These are phyloP conservation scores for Populus alba DNA, from an alignment of 345 rosid genomes.

Conservation along the genomic window DNA sequence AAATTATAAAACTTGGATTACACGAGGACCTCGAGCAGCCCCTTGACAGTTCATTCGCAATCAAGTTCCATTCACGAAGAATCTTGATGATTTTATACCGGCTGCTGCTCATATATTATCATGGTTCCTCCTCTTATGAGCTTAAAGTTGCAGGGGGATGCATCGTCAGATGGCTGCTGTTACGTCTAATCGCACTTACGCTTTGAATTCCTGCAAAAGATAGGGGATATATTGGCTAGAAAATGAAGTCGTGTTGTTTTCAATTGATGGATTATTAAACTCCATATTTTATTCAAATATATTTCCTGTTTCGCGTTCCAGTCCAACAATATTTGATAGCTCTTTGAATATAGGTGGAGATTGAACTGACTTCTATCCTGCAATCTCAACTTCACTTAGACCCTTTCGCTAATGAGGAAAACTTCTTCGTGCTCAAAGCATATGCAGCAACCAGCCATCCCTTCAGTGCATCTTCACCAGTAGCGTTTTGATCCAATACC, in stretches of 20 bases:
- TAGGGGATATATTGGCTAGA: not conserved
- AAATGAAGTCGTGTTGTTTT: not conserved
- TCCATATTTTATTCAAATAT: not conserved
- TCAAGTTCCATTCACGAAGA: not conserved
- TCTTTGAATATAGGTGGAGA: constrained; percentile 5
- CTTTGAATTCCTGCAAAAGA: not conserved
- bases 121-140: not conserved
- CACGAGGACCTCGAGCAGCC: no score
- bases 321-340: not conserved
- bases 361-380: not conserved
- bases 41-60: not conserved
- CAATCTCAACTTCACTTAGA: not conserved
- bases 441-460: constrained; percentile 95
- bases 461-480: constrained; percentile 87
- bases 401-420: constrained; percentile 3
- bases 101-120: not conserved
- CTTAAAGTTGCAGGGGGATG: not conserved
- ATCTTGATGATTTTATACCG: not conserved
- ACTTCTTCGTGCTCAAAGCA: constrained; percentile 43
- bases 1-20: no score
- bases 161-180: not conserved
- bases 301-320: not conserved
- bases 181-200: not conserved
- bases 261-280: not conserved
- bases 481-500: constrained; percentile 73